Conservation (phyloP, 371 early-diverging fungal species). For the Mortierella sp. region DNA sequence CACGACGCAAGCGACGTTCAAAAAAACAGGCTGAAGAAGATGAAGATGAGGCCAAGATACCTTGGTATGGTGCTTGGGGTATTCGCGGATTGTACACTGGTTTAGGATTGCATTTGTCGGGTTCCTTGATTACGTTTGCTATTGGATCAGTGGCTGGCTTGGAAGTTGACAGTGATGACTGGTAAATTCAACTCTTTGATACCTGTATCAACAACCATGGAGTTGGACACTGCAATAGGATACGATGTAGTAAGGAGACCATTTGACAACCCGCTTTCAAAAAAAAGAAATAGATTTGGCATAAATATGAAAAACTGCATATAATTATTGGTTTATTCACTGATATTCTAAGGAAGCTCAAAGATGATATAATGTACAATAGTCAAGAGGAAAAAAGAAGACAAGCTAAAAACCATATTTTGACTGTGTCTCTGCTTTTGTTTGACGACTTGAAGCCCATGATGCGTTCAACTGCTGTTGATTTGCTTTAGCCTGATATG, state of each 20-base stretch:
- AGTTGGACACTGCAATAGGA: too few species aligned
- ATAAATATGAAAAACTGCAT: too few species aligned
- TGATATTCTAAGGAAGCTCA: neutral
- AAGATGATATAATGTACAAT: conserved; percentile 7
- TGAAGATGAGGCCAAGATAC: conserved; percentile 30
- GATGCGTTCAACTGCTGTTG: conserved; percentile 73
- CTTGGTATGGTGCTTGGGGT: conserved; percentile 68
- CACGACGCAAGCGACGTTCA: conserved; percentile 22
- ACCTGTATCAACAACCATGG: neutral
- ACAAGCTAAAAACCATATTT: conserved; percentile 72
- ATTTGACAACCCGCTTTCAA: too few species aligned
- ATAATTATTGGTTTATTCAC: too few species aligned
- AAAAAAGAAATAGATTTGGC: too few species aligned
- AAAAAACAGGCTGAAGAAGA: conserved; percentile 22
- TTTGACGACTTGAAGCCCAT: conserved; percentile 72
- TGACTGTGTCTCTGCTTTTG: conserved; percentile 74
- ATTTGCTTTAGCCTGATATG: conserved; percentile 77
- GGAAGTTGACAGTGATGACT: conserved; percentile 62
- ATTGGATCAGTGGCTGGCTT: conserved; percentile 66
- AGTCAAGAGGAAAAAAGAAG: neutral
- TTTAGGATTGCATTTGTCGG: conserved; percentile 75
- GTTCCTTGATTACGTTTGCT: conserved; percentile 71
- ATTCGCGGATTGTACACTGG: conserved; percentile 86
- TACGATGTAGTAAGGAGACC: neutral
- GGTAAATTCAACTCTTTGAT: conserved; percentile 17